Percentiles rank a stretch among this genome's conserved stretches.
Evolutionary conservation across 306 rosid genomes (phyloP).

Genomic region (Cicer pinnatifidum): DNA sequence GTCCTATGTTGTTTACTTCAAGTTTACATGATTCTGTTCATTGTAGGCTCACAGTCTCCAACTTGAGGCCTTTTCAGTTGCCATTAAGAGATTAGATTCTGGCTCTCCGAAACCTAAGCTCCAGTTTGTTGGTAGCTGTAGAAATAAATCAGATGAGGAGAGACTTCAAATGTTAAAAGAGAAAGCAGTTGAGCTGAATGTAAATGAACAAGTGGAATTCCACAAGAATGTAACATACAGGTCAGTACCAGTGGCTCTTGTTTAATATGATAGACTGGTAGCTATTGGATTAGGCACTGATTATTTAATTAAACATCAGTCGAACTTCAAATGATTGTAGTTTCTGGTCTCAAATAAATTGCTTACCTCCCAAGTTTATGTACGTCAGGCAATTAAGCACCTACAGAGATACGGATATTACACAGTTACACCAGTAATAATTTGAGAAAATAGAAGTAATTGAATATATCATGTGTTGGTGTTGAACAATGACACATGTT

Average conservation of each 20-base stretch:
- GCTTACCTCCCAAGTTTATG: background rate
- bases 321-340: background rate
- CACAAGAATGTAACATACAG: slow-evolving; percentile 77
- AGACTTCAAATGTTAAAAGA: slow-evolving; percentile 71
- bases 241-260: slow-evolving; percentile 47
- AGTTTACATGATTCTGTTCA: slow-evolving; percentile 48
- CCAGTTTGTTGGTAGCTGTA: slow-evolving; percentile 92
- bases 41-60: slow-evolving; percentile 88
- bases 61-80: slow-evolving; percentile 90
- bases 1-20: slow-evolving; percentile 45
- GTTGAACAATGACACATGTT: no score
- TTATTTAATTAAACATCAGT: no score
- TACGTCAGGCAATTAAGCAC: background rate
- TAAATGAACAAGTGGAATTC: slow-evolving; percentile 78
- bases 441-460: no score
- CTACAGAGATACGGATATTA: no score
- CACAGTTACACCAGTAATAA: no score
- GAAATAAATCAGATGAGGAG: slow-evolving; percentile 81
- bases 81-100: slow-evolving; percentile 64
- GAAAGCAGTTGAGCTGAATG: slow-evolving; percentile 71
- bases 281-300: background rate
- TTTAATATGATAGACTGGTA: background rate
- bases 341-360: background rate
- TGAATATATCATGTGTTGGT: no score
- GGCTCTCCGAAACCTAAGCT: slow-evolving; percentile 72